phyloP scores from a whole-genome alignment of 257 asterid genomes.

The Solanum piurae region DNA sequence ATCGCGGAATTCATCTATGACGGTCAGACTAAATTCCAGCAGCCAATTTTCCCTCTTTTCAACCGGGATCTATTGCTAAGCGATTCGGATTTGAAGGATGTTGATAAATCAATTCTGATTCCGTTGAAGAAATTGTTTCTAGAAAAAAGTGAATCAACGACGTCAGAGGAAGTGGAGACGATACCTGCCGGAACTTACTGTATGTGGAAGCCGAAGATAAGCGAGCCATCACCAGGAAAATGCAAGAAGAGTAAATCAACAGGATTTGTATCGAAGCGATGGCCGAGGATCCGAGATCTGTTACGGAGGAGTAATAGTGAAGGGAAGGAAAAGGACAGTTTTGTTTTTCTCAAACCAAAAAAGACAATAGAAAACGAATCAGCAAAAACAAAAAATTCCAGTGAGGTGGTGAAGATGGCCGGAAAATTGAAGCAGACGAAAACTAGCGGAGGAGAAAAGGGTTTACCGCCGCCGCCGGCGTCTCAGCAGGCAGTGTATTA shows the following conservation, averaged over 20 bases:
- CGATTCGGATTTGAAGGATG: not conserved
- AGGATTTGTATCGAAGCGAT: conserved; percentile 6
- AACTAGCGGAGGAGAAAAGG: not conserved
- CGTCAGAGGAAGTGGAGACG: not conserved
- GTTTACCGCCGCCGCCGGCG: not conserved
- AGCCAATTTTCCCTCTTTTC: conserved; percentile 25
- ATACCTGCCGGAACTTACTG: conserved; percentile 15
- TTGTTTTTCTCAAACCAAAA: conserved; percentile 5
- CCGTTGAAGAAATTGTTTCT: conserved; percentile 19
- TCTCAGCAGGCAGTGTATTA: not conserved
- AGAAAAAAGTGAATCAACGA: not conserved
- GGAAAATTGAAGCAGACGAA: not conserved
- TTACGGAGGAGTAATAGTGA: conserved; percentile 12
- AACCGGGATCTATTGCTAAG: conserved; percentile 10
- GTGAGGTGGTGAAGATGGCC: not conserved
- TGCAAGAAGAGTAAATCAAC: conserved; percentile 17
- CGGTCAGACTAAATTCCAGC: conserved; percentile 12
- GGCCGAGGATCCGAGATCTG: conserved; percentile 15
- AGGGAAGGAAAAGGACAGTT: conserved; percentile 3
- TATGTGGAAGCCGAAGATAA: conserved; percentile 17
- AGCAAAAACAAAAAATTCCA: not conserved
- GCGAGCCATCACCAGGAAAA: not conserved
- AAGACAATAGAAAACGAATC: not conserved
- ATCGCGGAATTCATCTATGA: conserved; percentile 14
- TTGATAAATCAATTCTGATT: not conserved